Percentiles rank a stretch among this genome's conserved stretches.
Evolutionary conservation across 208 protist species (phyloP).

Genomic region (Trypanosoma brucei): DNA sequence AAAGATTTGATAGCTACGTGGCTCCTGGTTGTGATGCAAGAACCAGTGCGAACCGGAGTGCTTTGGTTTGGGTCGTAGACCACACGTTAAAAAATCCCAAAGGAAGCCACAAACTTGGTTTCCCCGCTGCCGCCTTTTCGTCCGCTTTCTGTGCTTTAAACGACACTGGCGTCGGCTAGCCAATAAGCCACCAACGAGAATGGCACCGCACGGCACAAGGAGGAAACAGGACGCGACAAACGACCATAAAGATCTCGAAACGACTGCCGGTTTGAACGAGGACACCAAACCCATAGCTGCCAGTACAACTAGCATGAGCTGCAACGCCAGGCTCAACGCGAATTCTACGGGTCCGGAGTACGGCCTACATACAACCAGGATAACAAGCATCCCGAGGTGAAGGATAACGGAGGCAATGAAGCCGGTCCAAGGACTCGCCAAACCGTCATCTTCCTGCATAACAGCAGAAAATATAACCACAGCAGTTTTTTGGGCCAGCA

Average conservation of each 20-base stretch:
- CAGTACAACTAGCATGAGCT: slow-evolving; percentile 12
- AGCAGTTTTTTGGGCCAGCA: slow-evolving; percentile 25
- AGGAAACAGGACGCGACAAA: slow-evolving; percentile 20
- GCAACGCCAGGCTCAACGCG: slow-evolving; percentile 20
- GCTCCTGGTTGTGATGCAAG: not conserved
- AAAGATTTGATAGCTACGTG: not conserved
- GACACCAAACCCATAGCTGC: slow-evolving; percentile 17
- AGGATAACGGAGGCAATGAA: slow-evolving; percentile 17
- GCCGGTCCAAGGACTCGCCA: slow-evolving; percentile 14
- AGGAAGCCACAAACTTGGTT: not conserved
- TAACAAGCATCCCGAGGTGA: slow-evolving; percentile 1
- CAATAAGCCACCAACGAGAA: slow-evolving; percentile 2
- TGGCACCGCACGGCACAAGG: slow-evolving; percentile 9
- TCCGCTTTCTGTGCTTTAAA: not conserved
- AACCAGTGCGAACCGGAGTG: not conserved
- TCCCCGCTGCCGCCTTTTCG: not conserved
- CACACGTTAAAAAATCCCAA: not conserved
- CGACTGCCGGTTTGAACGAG: not conserved
- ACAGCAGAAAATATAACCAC: slow-evolving; percentile 19
- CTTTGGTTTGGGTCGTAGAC: not conserved
- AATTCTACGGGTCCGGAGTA: slow-evolving; percentile 18
- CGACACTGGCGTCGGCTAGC: not conserved
- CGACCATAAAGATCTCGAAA: slow-evolving; percentile 8
- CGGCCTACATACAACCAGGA: slow-evolving; percentile 14
- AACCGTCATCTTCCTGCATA: slow-evolving; percentile 11